phyloP scores from a whole-genome alignment of 768 basidiomycete species.

The Pleurotus platypus region DNA sequence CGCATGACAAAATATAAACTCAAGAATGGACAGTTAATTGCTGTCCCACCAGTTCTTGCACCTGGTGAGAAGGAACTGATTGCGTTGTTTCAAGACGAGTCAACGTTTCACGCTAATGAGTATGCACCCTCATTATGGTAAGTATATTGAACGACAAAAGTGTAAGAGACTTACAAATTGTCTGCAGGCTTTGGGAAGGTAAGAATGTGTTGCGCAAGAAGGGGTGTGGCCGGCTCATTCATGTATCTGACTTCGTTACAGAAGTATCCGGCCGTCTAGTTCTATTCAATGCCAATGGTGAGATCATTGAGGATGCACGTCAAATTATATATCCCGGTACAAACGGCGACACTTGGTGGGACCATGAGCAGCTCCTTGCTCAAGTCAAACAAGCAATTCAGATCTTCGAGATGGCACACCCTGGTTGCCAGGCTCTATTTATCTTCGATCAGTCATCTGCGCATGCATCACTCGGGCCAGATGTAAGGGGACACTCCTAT shows the following conservation, averaged over 20 bases:
- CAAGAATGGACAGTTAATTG: constrained; percentile 10
- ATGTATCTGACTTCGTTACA: constrained; percentile 18
- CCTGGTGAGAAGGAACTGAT: constrained; percentile 10
- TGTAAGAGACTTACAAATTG: no score
- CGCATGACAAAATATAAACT: constrained; percentile 3
- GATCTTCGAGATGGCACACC: no score
- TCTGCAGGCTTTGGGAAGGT: no score
- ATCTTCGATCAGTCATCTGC: no score
- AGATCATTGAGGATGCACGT: constrained; percentile 6
- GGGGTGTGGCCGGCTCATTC: constrained; percentile 13
- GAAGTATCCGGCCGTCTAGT: constrained; percentile 17
- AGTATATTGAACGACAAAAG: no score
- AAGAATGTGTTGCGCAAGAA: constrained; percentile 11
- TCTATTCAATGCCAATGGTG: constrained; percentile 21
- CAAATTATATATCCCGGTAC: no score
- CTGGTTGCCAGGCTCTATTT: no score
- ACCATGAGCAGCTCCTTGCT: no score
- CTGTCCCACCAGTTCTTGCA: neutral
- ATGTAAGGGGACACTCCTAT: no score
- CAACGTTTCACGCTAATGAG: constrained; percentile 29
- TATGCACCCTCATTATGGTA: constrained; percentile 13
- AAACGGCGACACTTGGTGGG: no score
- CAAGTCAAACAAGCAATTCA: no score
- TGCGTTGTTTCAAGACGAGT: constrained; percentile 25
- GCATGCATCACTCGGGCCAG: no score